These are phyloP conservation scores for rapeseed (Brassica napus) DNA, from an alignment of 345 rosid species.

Conservation along the genomic window DNA sequence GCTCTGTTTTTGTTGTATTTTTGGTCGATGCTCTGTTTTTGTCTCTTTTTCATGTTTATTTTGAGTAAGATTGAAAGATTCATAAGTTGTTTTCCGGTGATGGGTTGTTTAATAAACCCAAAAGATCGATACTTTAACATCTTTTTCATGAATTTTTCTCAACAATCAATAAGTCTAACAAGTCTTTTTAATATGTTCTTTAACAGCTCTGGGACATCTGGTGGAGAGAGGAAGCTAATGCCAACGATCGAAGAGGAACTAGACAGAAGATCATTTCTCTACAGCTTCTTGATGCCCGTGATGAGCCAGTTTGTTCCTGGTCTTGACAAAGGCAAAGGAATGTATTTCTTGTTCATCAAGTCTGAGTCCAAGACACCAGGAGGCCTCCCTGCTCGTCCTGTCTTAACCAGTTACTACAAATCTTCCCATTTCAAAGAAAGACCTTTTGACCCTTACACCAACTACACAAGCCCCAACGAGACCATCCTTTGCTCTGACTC, in stretches of 20 bases:
- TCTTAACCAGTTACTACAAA: conserved; percentile 72
- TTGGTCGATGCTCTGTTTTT: not conserved
- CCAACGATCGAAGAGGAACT: conserved; percentile 77
- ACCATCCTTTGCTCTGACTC: conserved; percentile 75
- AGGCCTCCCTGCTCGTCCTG: conserved; percentile 76
- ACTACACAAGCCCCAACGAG: conserved; percentile 83
- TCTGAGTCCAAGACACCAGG: conserved; percentile 74
- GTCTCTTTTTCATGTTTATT: not conserved
- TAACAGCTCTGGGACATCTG: conserved; percentile 94
- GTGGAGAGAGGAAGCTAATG: conserved; percentile 84
- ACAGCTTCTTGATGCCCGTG: conserved; percentile 76
- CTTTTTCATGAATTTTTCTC: not conserved
- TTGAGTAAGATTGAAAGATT: not conserved
- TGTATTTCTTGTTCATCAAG: conserved; percentile 76
- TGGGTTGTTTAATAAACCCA: not conserved
- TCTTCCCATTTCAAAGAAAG: conserved; percentile 68
- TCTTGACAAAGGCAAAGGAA: conserved; percentile 76
- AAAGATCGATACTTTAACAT: not conserved
- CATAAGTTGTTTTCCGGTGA: not conserved
- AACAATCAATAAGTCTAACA: not conserved
- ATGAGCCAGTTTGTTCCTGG: conserved; percentile 72
- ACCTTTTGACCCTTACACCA: conserved; percentile 70
- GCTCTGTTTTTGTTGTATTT: not conserved
- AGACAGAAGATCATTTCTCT: conserved; percentile 61
- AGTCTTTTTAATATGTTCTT: conserved; percentile 6